Evolutionary conservation across 306 rosid genomes (phyloP).

Genomic region (Prunus dulcis): DNA sequence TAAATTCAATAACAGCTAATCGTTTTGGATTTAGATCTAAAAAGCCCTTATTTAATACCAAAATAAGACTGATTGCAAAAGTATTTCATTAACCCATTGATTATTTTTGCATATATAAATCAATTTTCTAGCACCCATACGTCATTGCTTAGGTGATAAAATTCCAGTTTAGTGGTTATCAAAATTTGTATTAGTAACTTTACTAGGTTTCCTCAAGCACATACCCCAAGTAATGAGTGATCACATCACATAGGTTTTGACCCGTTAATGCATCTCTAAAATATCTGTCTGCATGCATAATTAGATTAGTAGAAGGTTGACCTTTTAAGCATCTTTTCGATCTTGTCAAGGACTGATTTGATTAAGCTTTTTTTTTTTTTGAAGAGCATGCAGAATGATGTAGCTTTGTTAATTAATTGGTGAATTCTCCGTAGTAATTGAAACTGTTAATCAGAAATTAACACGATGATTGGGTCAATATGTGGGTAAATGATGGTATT

Average conservation of each 20-base stretch:
- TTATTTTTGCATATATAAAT: too few relatives aligned
- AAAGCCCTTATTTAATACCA: too few relatives aligned
- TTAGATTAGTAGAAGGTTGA: neutral
- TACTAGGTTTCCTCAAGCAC: neutral
- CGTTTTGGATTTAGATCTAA: too few relatives aligned
- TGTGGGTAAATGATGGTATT: neutral
- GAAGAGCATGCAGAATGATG: neutral
- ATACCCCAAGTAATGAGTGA: neutral
- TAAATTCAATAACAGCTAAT: too few relatives aligned
- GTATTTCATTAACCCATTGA: too few relatives aligned
- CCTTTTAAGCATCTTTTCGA: neutral
- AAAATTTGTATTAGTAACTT: too few relatives aligned
- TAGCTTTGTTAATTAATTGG: neutral
- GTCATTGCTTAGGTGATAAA: too few relatives aligned
- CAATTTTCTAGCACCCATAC: too few relatives aligned
- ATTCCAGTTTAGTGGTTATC: too few relatives aligned
- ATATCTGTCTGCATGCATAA: too few relatives aligned
- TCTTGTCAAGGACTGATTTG: neutral
- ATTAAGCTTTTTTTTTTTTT: neutral
- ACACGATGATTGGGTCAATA: conserved; percentile 13
- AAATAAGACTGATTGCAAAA: too few relatives aligned
- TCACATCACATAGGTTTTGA: neutral
- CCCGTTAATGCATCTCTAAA: neutral
- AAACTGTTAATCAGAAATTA: neutral
- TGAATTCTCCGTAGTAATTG: neutral